Evolutionary conservation across 2,329 filamentous ascomycete species (phyloP).

Genomic region (Pestalotiopsis sp.): DNA sequence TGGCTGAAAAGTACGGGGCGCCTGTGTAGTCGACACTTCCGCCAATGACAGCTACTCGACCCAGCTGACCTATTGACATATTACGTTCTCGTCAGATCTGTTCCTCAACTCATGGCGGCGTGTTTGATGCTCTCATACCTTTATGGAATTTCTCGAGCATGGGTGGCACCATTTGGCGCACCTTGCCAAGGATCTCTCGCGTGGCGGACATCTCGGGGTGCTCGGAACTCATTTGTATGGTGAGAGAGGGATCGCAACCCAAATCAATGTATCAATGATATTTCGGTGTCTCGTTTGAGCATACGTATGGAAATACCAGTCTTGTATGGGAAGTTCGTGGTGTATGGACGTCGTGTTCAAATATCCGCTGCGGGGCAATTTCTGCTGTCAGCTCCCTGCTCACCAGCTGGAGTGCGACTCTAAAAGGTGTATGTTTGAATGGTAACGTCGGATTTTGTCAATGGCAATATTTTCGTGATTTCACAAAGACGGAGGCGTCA

Average conservation of each 20-base stretch:
- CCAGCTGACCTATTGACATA: conserved; percentile 90
- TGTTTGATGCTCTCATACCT: conserved; percentile 54
- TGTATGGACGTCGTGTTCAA: not conserved
- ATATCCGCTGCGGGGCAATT: not conserved
- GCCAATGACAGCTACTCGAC: conserved; percentile 89
- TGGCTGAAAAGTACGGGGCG: conserved; percentile 96
- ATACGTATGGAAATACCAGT: not conserved
- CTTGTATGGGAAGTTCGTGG: not conserved
- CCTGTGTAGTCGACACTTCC: conserved; percentile 96
- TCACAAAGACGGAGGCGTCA: too few species aligned
- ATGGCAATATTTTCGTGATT: too few species aligned
- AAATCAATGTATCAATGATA: not conserved
- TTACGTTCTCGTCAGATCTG: conserved; percentile 88
- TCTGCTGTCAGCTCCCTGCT: not conserved
- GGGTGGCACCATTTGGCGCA: conserved; percentile 88
- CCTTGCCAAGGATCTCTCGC: conserved; percentile 76
- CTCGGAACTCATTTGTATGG: conserved; percentile 26
- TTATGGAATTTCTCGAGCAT: conserved; percentile 97
- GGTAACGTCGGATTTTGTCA: too few species aligned
- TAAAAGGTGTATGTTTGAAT: too few species aligned
- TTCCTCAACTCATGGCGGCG: not conserved
- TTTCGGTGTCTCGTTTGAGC: not conserved
- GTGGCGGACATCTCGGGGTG: conserved; percentile 64
- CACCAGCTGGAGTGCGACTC: too few species aligned
- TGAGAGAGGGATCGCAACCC: not conserved